Evolutionary conservation across 2,329 filamentous ascomycete species (phyloP).

Genomic region (Aspergillus novofumigatus): DNA sequence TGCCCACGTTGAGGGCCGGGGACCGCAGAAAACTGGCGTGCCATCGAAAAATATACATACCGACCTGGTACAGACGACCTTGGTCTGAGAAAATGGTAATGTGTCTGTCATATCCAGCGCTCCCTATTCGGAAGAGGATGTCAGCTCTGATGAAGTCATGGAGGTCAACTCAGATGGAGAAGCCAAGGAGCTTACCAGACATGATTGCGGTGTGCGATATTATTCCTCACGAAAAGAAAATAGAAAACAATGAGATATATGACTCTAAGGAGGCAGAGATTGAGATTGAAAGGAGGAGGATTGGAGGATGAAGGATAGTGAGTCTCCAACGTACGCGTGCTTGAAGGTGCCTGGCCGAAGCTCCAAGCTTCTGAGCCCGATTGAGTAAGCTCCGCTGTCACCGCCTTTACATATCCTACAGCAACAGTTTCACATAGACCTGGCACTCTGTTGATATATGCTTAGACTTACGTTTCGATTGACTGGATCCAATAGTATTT

Average conservation of each 20-base stretch:
- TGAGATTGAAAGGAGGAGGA: constrained; percentile 12
- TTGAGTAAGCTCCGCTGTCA: constrained; percentile 29
- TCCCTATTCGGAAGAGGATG: constrained; percentile 51
- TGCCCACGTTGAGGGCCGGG: constrained; percentile 5
- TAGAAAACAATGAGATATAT: constrained; percentile 3
- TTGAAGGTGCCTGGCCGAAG: constrained; percentile 34
- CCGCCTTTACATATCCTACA: constrained; percentile 24
- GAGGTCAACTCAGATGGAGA: constrained; percentile 9
- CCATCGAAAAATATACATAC: constrained; percentile 45
- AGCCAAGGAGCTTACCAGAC: constrained; percentile 37
- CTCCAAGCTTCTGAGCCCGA: constrained; percentile 26
- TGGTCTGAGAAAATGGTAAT: constrained; percentile 99
- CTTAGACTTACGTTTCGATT: background rate
- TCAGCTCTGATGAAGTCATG: constrained; percentile 30
- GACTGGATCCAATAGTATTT: background rate
- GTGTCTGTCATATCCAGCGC: constrained; percentile 93
- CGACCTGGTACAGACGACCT: constrained; percentile 98
- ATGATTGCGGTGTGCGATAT: constrained; percentile 29
- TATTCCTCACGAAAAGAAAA: constrained; percentile 9
- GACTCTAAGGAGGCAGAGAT: constrained; percentile 3
- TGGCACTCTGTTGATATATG: background rate
- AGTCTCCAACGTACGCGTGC: constrained; percentile 28
- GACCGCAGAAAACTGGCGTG: constrained; percentile 3
- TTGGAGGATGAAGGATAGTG: constrained; percentile 19
- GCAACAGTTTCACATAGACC: background rate